Evolutionary conservation across 2,329 filamentous ascomycete species (phyloP).

Genomic region (Monascus ruber): DNA sequence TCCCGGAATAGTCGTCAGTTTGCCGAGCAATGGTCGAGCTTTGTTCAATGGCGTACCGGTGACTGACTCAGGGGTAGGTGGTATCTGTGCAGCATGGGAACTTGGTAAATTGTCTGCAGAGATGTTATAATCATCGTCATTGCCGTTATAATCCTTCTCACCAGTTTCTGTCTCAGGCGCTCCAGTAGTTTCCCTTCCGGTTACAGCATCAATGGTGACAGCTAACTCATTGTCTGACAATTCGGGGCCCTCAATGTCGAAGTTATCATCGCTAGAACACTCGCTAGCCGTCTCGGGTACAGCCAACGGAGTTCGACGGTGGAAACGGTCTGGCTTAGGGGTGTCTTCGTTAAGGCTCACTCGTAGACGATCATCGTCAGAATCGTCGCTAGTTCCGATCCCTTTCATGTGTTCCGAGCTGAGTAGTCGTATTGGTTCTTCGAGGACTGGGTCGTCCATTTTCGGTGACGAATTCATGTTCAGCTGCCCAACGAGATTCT

Average conservation of each 20-base stretch:
- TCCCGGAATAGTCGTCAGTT: slow-evolving; percentile 52
- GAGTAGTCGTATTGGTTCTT: slow-evolving; percentile 21
- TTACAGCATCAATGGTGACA: slow-evolving; percentile 33
- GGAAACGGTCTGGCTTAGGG: slow-evolving; percentile 21
- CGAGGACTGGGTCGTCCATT: slow-evolving; percentile 18
- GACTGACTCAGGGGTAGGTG: slow-evolving; percentile 3
- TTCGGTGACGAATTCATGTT: slow-evolving; percentile 35
- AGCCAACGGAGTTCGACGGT: slow-evolving; percentile 27
- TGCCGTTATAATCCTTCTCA: neutral
- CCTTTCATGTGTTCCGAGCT: slow-evolving; percentile 16
- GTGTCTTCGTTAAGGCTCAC: slow-evolving; percentile 14
- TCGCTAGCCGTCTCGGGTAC: slow-evolving; percentile 29
- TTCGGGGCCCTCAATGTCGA: slow-evolving; percentile 1
- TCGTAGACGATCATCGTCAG: slow-evolving; percentile 5
- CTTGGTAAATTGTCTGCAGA: no score
- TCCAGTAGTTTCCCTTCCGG: slow-evolving; percentile 22
- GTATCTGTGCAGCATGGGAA: neutral
- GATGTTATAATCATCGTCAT: neutral
- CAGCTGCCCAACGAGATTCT: slow-evolving; percentile 36
- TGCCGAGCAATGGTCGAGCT: slow-evolving; percentile 43
- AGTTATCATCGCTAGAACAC: slow-evolving; percentile 15
- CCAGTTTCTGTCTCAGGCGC: slow-evolving; percentile 6
- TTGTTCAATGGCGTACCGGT: slow-evolving; percentile 15
- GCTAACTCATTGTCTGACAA: slow-evolving; percentile 23
- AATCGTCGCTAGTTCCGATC: slow-evolving; percentile 11